A percentile compares a stretch with the other conserved stretches of the same genome.
phyloP scores from a whole-genome alignment of 2,329 filamentous ascomycete species.

The Intubia oerlemansii region DNA sequence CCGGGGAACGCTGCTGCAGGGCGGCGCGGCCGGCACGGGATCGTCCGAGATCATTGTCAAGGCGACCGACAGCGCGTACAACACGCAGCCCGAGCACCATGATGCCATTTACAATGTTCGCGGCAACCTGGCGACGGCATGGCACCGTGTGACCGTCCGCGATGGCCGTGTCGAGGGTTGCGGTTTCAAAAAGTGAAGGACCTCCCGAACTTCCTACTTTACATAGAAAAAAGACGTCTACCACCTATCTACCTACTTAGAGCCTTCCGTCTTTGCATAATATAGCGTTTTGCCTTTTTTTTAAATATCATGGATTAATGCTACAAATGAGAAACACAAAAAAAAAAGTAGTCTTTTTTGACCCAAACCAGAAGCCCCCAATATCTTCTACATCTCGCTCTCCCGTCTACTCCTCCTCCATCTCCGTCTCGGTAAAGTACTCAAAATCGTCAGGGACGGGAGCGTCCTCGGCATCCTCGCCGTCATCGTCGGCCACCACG shows the following conservation, averaged over 20 bases:
- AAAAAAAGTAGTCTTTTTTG: no score
- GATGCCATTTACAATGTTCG: conserved; percentile 39
- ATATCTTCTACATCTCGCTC: no score
- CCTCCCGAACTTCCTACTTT: no score
- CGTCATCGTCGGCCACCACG: conserved; percentile 72
- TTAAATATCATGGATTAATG: no score
- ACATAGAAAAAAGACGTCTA: no score
- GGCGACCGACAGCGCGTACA: conserved; percentile 44
- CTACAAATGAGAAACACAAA: no score
- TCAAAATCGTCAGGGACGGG: conserved; percentile 52
- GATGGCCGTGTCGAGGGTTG: conserved; percentile 7
- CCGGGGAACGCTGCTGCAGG: conserved; percentile 17
- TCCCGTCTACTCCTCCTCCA: conserved; percentile 17
- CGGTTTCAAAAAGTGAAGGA: no score
- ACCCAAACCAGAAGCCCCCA: no score
- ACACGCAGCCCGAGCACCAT: conserved; percentile 41
- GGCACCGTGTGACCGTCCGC: conserved; percentile 31
- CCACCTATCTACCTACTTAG: no score
- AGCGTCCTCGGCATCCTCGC: conserved; percentile 52
- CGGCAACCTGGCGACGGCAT: conserved; percentile 44
- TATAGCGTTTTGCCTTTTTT: no score
- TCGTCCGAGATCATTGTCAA: conserved; percentile 39
- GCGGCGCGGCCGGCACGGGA: conserved; percentile 4
- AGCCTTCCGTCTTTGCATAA: no score
- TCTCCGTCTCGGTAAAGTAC: conserved; percentile 48